Base-by-base conservation (phyloP, 345 rosid species). In the Rhizophora mangle region DNA sequence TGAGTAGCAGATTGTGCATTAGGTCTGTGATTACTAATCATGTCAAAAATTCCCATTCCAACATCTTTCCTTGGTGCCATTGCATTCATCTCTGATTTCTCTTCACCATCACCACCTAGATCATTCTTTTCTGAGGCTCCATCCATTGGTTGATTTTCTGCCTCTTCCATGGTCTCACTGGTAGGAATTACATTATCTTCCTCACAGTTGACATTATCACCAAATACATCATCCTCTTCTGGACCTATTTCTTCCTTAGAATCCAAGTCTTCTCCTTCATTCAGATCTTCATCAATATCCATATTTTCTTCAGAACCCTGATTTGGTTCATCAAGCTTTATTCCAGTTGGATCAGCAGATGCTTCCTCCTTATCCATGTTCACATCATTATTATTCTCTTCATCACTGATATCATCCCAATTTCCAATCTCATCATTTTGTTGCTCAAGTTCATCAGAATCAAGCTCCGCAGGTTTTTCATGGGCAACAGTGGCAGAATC, bases 311-410 rank as follows among this genome's bases (percentile, higher is more conserved):
- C 86, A 64, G 74, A 22, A 63, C 58, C 75, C 77, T 73, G 82
- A 80, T 84, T 79, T 29, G 72, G 62, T 72, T 87, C 85, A 43
- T 86, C 88, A 67, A 78, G 83, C 68, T 87, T 81, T 73, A 78
- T 51, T 60, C 85, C 99, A 70, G 83, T 70, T 53, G 91, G 77
- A 84, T 86, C 95, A 49, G 82, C 82, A 78, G 81, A 79, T 62
- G 88, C 88, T 68, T 87, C 91, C 68, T 88, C 89, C 65, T 88
- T 87, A 59, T 75, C 82, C 82, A 85, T 78, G 69, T 68, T 78
- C 79, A 80, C 62, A 63, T 86, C 96, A 73, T 91, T 93, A 57
- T 29, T 55, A 60, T 79, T 69, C 60, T 86, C 96, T 62, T 71
- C 76, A 68, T 86, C 89, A 61, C 73, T 83, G 53, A 53, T 21